phyloP scores from a whole-genome alignment of 2,329 filamentous ascomycete species.

The Neobulgaria alba region DNA sequence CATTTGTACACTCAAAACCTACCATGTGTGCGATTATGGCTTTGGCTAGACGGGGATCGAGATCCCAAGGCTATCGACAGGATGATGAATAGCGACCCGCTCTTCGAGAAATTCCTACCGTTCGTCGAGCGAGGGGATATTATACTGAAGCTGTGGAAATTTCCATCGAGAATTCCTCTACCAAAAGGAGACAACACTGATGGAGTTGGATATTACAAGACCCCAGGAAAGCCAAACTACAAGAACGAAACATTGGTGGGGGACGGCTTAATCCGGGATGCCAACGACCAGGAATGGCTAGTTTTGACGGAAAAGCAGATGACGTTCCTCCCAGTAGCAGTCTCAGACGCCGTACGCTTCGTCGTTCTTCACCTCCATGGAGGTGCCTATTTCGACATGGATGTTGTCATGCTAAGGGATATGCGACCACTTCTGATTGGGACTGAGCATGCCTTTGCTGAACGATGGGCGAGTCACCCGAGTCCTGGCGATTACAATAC shows the following conservation, averaged over 20 bases:
- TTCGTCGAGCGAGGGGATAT: conserved; percentile 46
- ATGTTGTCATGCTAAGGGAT: conserved; percentile 44
- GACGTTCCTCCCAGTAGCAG: conserved; percentile 49
- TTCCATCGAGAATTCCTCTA: conserved; percentile 42
- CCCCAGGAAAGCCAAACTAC: conserved; percentile 33
- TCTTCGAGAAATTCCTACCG: conserved; percentile 44
- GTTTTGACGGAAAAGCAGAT: conserved; percentile 45
- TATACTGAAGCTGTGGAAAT: conserved; percentile 42
- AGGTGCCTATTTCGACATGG: conserved; percentile 48
- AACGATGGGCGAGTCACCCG: conserved; percentile 45
- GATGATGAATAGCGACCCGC: conserved; percentile 41
- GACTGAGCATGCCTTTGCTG: conserved; percentile 42
- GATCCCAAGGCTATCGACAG: conserved; percentile 40
- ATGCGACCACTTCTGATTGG: conserved; percentile 45
- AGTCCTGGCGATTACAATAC: conserved; percentile 48
- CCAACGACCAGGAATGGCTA: conserved; percentile 42
- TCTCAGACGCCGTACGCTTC: conserved; percentile 46
- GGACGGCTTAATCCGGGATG: conserved; percentile 42
- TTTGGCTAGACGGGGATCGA: conserved; percentile 46
- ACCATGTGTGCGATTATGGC: conserved; percentile 42
- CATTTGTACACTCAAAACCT: conserved; percentile 49
- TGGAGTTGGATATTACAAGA: conserved; percentile 41
- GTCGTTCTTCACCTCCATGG: conserved; percentile 45
- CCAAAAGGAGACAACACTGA: conserved; percentile 40
- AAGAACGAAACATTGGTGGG: conserved; percentile 33